A percentile compares a stretch with the other conserved stretches of the same genome.
phyloP scores from a whole-genome alignment of 768 basidiomycete species.

The Mycena pura region DNA sequence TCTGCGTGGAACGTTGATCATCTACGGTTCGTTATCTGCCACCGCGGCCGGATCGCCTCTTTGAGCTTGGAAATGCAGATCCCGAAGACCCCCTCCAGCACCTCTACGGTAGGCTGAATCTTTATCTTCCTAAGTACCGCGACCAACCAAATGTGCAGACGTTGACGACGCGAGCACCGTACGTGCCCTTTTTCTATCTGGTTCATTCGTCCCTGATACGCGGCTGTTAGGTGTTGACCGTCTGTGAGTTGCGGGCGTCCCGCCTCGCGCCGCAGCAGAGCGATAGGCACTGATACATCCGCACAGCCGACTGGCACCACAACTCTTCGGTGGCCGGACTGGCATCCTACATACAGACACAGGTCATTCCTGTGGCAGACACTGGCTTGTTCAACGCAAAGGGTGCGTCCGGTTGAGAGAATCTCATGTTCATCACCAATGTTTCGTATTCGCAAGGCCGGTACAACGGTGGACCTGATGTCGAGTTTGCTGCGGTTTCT shows the following conservation, averaged over 20 bases:
- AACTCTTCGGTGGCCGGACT: neutral
- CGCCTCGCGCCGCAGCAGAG: no score
- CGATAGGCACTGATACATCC: slow-evolving; percentile 34
- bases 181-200: neutral
- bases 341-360: neutral
- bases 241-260: slow-evolving; percentile 11
- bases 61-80: slow-evolving; percentile 6
- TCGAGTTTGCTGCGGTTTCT: slow-evolving; percentile 36
- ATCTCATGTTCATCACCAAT: slow-evolving; percentile 25
- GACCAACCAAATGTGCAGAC: slow-evolving; percentile 2
- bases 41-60: neutral
- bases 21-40: slow-evolving; percentile 11
- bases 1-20: slow-evolving; percentile 35
- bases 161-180: slow-evolving; percentile 39
- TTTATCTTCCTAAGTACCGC: neutral
- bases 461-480: slow-evolving; percentile 35
- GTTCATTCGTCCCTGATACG: neutral
- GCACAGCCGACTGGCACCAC: slow-evolving; percentile 39
- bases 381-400: neutral
- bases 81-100: slow-evolving; percentile 11
- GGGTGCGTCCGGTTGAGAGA: neutral
- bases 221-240: slow-evolving; percentile 37
- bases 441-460: slow-evolving; percentile 48
- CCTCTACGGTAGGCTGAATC: slow-evolving; percentile 9
- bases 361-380: slow-evolving; percentile 13